Evolutionary conservation across 306 rosid species (phyloP).

Genomic region (Comarum palustre): DNA sequence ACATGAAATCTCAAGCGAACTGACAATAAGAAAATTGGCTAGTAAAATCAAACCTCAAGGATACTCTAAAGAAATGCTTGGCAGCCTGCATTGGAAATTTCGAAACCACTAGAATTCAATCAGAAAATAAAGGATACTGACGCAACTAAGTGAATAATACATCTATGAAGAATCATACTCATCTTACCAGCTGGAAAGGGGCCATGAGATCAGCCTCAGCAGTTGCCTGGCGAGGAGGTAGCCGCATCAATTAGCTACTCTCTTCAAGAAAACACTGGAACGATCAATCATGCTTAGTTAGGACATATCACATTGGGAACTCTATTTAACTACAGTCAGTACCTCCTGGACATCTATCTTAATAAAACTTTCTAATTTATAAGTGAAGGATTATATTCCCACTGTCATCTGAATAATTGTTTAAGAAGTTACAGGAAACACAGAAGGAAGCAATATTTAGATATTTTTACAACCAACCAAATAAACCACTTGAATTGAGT

Average conservation of each 20-base stretch:
- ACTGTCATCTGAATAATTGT: neutral
- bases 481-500: too few species aligned
- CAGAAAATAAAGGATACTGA: constrained; percentile 17
- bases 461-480: too few species aligned
- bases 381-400: neutral
- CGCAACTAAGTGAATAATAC: constrained; percentile 17
- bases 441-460: constrained; percentile 12
- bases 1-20: constrained; percentile 27
- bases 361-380: neutral
- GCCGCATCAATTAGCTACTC: constrained; percentile 83
- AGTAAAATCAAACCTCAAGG: constrained; percentile 46
- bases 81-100: constrained; percentile 71
- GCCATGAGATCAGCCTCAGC: constrained; percentile 98
- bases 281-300: constrained; percentile 10
- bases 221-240: constrained; percentile 96
- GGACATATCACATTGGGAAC: neutral
- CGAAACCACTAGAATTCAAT: constrained; percentile 18
- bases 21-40: neutral
- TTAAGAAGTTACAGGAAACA: neutral
- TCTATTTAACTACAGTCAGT: neutral
- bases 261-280: constrained; percentile 94
- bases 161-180: constrained; percentile 15
- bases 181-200: constrained; percentile 89
- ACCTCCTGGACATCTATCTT: neutral
- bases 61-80: constrained; percentile 79